Evolutionary conservation across 2,329 filamentous ascomycete species (phyloP).

Genomic region (Neofusicoccum ribis): DNA sequence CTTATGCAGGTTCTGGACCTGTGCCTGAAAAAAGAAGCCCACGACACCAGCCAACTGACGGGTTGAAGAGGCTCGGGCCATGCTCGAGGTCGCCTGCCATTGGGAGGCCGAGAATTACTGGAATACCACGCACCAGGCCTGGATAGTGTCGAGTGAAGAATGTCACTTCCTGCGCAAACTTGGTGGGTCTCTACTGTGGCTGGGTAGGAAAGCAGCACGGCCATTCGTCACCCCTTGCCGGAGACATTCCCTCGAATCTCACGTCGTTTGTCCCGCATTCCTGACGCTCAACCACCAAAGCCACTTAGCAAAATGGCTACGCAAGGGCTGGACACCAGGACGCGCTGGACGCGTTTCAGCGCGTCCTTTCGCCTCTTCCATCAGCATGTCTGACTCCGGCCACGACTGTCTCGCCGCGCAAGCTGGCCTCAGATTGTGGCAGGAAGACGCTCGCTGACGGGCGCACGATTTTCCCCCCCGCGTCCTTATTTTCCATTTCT

Average conservation of each 20-base stretch:
- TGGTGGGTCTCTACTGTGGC: background rate
- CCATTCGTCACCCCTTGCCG: slow-evolving; percentile 32
- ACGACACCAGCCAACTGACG: slow-evolving; percentile 50
- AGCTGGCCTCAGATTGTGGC: slow-evolving; percentile 30
- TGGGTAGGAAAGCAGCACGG: slow-evolving; percentile 25
- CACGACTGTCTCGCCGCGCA: slow-evolving; percentile 27
- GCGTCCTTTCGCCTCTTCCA: slow-evolving; percentile 27
- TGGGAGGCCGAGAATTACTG: slow-evolving; percentile 47
- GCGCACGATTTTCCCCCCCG: background rate
- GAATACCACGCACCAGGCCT: slow-evolving; percentile 32
- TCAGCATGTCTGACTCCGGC: slow-evolving; percentile 20
- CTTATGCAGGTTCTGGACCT: background rate
- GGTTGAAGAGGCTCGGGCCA: slow-evolving; percentile 54
- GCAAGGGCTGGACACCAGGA: slow-evolving; percentile 27
- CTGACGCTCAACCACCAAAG: slow-evolving; percentile 23
- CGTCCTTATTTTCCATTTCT: slow-evolving; percentile 25
- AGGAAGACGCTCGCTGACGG: slow-evolving; percentile 20
- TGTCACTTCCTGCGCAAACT: background rate
- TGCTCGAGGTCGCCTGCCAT: slow-evolving; percentile 50
- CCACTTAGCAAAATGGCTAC: slow-evolving; percentile 24
- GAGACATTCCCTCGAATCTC: slow-evolving; percentile 19
- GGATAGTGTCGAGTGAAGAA: slow-evolving; percentile 35
- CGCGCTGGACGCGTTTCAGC: slow-evolving; percentile 22
- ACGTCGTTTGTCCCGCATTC: slow-evolving; percentile 31
- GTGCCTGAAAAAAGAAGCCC: slow-evolving; percentile 46